Evolutionary conservation across 1,139 yeast genomes (phyloP), one percentile per base, ranked within the genome.

Genomic region (Nematodospora anomalae): DNA sequence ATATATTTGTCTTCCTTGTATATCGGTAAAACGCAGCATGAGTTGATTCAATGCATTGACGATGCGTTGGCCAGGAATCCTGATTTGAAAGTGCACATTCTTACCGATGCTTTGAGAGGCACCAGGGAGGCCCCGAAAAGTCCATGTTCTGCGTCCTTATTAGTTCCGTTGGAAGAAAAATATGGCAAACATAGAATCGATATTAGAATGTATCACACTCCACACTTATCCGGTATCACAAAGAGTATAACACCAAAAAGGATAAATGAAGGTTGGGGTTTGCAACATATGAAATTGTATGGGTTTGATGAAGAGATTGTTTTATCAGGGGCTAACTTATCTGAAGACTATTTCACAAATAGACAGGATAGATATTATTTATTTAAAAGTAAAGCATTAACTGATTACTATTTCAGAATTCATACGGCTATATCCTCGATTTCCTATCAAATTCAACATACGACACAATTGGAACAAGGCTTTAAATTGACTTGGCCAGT

Each of bases 261-360:
- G 44, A 71, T 90, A 44, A 89, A 90, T 57, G 99, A 92, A 63
- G 92, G 95, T 6, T 76, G 75, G 64, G 99, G 99, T 0, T 70
- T 92, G 36, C 99, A 92, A 60, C 99, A 92, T 57, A 94, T 92
- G 98, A 92, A 92, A 59, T 73, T 94, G 27, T 92, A 92, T 56
- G 98, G 98, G 2, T 81, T 89, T 53, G 99, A 92, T 58, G 80
- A 89, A 51, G 96, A 89, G 54, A 80, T 92, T 35, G 75, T 94
- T 13, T 69, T 94, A 32, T 79, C 88, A 14, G 99, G 98, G 3
- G 98, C 98, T 4, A 92, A 92, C 53, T 69, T 92, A 37, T 87
- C 96, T 0, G 68, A 77, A 28, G 98, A 92, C 60, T 92, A 92
- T 60, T 92, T 94, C 60, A 85, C 95, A n/a, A 83, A 92, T 57